Evolutionary conservation across 345 rosid species (phyloP), one percentile per base, ranked within the genome.

Genomic region (Lepidium sativum): DNA sequence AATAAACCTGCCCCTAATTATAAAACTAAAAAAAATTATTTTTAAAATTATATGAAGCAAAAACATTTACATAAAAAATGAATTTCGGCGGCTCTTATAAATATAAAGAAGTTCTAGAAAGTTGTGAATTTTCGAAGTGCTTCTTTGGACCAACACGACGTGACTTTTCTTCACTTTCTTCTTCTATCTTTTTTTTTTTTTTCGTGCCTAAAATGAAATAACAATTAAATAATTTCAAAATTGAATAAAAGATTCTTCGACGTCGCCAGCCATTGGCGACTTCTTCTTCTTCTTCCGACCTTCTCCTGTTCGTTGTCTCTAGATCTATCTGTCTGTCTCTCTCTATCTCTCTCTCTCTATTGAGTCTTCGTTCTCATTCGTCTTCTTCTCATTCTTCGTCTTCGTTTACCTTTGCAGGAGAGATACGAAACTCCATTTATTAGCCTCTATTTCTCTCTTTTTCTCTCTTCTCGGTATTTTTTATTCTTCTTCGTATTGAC

Each of bases 191-290:
- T 52, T n/a, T 8, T 32, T 50, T 58, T 15, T 7, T 54, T 21
- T 39, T 11, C 17, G 15, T 64, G 20, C 58, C 11, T 62, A 39
- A 64, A 50, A 39, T 40, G 42, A 70, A 42, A 53, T 42, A 1
- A 16, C 6, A 63, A 23, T 6, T 9, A 17, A 41, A 12, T 12
- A n/a, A 38, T 18, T 11, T 10, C 2, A 33, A 52, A 3, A 9
- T 53, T 32, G 53, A 60, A 70, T 69, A 62, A 71, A 51, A 58
- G 52, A 66, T 34, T 66, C 58, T 9, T 73, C 51, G 72, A 38
- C 67, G 72, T 73, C 77, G 77, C 72, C 77, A 73, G 68, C 77
- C 72, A 73, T 66, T 73, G 68, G 72, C 68, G 77, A 73, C 77
- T 67, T 56, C 33, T 52, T 54, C 58, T 44, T 63, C 54, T 58